Evolutionary conservation across 495 filamentous ascomycete species (phyloP).

Genomic region (Talaromyces borbonicus): DNA sequence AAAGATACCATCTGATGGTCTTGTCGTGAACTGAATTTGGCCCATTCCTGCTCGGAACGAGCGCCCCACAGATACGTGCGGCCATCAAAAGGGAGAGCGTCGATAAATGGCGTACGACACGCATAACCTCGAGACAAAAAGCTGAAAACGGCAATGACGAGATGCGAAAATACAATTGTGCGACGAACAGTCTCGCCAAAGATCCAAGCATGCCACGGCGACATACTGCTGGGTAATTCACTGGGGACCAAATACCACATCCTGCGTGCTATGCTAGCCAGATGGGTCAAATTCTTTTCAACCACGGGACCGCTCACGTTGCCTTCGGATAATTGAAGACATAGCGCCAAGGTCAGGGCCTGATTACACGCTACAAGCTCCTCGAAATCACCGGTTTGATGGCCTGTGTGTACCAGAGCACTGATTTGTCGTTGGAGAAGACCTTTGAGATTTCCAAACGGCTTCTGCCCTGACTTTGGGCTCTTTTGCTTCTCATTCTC

Average conservation of each 20-base stretch:
- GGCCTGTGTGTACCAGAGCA: slow-evolving; percentile 11
- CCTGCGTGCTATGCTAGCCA: slow-evolving; percentile 13
- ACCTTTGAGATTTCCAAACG: slow-evolving; percentile 19
- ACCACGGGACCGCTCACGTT: slow-evolving; percentile 3
- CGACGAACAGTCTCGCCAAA: slow-evolving; percentile 35
- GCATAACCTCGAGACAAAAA: slow-evolving; percentile 29
- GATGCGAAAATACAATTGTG: slow-evolving; percentile 22
- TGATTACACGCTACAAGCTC: slow-evolving; percentile 29
- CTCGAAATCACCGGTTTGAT: slow-evolving; percentile 17
- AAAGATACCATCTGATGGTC: slow-evolving; percentile 18
- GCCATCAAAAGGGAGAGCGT: slow-evolving; percentile 27
- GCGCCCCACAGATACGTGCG: slow-evolving; percentile 29
- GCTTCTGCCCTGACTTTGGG: background rate
- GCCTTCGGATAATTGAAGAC: slow-evolving; percentile 25
- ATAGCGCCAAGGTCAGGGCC: slow-evolving; percentile 26
- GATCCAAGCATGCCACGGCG: slow-evolving; percentile 33
- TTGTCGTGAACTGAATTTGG: background rate
- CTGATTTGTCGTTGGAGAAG: slow-evolving; percentile 16
- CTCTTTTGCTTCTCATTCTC: slow-evolving; percentile 4
- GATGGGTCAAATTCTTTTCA: slow-evolving; percentile 16
- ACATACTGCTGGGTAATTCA: slow-evolving; percentile 16
- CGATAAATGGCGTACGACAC: slow-evolving; percentile 27
- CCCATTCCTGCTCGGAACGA: slow-evolving; percentile 17
- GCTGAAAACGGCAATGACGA: background rate
- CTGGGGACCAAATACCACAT: slow-evolving; percentile 20